Percentiles rank a stretch among this genome's conserved stretches.
Evolutionary conservation across 805 yeast species (phyloP).

Genomic region (Barnettozyma pratensis): DNA sequence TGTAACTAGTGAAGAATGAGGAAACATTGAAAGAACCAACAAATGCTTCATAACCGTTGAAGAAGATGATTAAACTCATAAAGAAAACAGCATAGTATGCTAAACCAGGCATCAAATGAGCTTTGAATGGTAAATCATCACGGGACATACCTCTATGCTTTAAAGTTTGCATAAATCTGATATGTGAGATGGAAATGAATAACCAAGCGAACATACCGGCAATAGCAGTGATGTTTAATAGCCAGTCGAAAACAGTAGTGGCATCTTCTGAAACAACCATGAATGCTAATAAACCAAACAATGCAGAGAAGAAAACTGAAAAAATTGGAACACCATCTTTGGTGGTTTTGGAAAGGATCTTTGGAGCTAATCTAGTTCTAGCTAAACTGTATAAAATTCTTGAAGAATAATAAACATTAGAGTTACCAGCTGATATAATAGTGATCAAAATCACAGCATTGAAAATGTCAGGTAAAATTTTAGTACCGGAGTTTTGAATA

Average conservation of each 20-base stretch:
- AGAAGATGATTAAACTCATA: constrained; percentile 50
- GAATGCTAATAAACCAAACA: constrained; percentile 61
- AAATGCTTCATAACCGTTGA: constrained; percentile 71
- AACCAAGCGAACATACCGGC: constrained; percentile 75
- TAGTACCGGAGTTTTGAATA: constrained; percentile 61
- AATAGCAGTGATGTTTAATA: constrained; percentile 69
- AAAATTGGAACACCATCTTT: constrained; percentile 57
- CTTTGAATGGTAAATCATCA: constrained; percentile 69
- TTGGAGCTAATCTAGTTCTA: constrained; percentile 53
- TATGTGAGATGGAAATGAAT: constrained; percentile 56
- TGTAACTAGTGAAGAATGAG: constrained; percentile 63
- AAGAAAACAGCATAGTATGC: constrained; percentile 60
- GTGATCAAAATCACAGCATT: constrained; percentile 66
- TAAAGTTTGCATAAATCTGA: constrained; percentile 65
- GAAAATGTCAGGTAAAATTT: constrained; percentile 60
- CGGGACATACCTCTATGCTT: constrained; percentile 59
- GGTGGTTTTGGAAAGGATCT: constrained; percentile 42
- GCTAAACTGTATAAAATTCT: constrained; percentile 64
- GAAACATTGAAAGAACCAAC: constrained; percentile 45
- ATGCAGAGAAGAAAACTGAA: constrained; percentile 51
- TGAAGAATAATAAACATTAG: constrained; percentile 68
- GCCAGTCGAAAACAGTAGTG: constrained; percentile 61
- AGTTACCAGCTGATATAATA: constrained; percentile 75
- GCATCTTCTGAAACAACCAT: constrained; percentile 50
- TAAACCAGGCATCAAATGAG: constrained; percentile 59